Evolutionary conservation across 2,329 filamentous ascomycete genomes (phyloP).

Genomic region (Botrytis medusae): DNA sequence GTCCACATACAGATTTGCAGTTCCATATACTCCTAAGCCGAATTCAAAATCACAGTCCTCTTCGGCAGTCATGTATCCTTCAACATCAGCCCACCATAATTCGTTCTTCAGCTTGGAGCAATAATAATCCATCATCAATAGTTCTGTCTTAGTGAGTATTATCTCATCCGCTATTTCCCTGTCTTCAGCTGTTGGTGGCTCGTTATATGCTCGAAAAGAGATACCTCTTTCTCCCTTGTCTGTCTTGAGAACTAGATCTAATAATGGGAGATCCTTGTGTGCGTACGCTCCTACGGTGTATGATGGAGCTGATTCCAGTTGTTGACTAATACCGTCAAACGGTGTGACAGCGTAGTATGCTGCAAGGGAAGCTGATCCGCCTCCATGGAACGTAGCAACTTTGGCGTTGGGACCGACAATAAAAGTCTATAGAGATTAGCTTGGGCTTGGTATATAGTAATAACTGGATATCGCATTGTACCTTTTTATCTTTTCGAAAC

Average conservation of each 20-base stretch:
- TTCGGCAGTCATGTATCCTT: conserved; percentile 38
- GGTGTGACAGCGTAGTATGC: conserved; percentile 71
- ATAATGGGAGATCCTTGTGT: conserved; percentile 57
- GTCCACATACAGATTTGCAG: conserved; percentile 41
- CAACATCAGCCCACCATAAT: conserved; percentile 44
- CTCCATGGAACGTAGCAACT: conserved; percentile 57
- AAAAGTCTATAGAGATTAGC: conserved; percentile 43
- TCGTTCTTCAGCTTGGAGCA: conserved; percentile 38
- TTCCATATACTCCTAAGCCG: conserved; percentile 42
- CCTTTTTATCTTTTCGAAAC: conserved; percentile 43
- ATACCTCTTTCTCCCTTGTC: conserved; percentile 56
- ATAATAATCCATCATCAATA: conserved; percentile 54
- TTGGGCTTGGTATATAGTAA: conserved; percentile 35
- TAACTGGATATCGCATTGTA: conserved; percentile 56
- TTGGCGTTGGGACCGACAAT: conserved; percentile 60
- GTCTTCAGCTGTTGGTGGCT: conserved; percentile 49
- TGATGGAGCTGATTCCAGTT: conserved; percentile 23
- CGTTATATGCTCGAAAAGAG: conserved; percentile 61
- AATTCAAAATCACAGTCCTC: conserved; percentile 41
- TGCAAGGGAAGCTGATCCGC: conserved; percentile 61
- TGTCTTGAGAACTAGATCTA: conserved; percentile 49
- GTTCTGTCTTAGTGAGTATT: conserved; percentile 45
- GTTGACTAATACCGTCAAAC: conserved; percentile 60
- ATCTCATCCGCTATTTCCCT: conserved; percentile 54
- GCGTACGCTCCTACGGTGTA: conserved; percentile 63